Evolutionary conservation across 192 early-diverging fungal genomes (phyloP).

Genomic region (Podila horticola): DNA sequence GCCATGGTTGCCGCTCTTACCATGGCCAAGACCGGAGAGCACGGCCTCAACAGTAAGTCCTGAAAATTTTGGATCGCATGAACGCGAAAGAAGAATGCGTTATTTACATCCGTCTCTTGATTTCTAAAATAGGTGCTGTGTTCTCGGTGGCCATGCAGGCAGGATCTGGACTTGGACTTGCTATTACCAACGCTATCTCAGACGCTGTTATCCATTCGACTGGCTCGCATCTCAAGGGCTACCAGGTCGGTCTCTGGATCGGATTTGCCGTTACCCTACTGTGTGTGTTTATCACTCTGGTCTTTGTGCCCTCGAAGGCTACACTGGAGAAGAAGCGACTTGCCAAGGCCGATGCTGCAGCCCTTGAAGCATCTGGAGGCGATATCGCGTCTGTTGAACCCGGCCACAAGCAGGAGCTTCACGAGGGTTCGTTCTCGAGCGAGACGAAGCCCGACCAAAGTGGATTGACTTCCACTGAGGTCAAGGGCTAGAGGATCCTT

Average conservation of each 20-base stretch:
- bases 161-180: constrained; percentile 52
- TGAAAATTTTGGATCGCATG: background rate
- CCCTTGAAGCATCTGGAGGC: background rate
- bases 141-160: constrained; percentile 54
- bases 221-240: constrained; percentile 34
- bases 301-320: constrained; percentile 45
- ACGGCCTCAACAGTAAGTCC: constrained; percentile 49
- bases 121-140: constrained; percentile 35
- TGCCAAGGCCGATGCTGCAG: constrained; percentile 9
- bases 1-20: constrained; percentile 51
- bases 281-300: constrained; percentile 39
- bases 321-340: constrained; percentile 40
- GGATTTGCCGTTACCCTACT: constrained; percentile 42
- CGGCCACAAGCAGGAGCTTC: background rate
- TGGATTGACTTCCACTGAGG: background rate
- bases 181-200: constrained; percentile 54
- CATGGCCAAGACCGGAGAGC: constrained; percentile 47
- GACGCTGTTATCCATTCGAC: constrained; percentile 43
- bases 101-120: background rate
- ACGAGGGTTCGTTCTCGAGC: background rate
- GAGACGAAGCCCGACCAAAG: background rate
- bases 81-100: background rate
- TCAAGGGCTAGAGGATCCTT: background rate
- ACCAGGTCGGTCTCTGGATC: constrained; percentile 46
- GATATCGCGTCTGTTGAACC: background rate